Base-by-base conservation (phyloP, 805 yeast genomes). In the Teunomyces gatunensis region DNA sequence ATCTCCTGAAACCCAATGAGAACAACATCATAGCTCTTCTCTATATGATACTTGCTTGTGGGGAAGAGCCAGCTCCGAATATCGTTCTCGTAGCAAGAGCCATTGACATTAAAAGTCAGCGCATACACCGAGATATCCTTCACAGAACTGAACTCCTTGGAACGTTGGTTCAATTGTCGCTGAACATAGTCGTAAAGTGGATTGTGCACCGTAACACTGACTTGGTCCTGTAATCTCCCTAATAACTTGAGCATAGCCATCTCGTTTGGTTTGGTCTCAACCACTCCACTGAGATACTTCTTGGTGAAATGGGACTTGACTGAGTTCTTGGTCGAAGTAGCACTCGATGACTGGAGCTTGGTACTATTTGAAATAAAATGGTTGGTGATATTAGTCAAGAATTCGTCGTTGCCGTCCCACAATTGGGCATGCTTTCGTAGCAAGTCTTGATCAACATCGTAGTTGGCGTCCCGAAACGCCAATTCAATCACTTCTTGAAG, bases 1-100 rank as follows among this genome's bases (percentile, higher is more conserved):
- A 91, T 84, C 58, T 94, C 99, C 64, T 94, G 96, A 33, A 94
- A 71, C 2, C 97, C 98, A 52, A 94, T 74, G 1, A 85, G 85
- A 17, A 88, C 83, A 2, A 91, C 63, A 57, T 92, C 97, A 32
- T 87, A 80, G 27, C 65, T 51, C 23, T 60, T 58, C n/a, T 63
- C 63, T 4, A 65, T 57, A 10, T 61, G 57, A 29, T 57, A 53
- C 39, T 55, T 42, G 39, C 59, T 60, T 0, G 58, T 44, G 0
- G 84, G 83, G 49, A 72, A 79, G 3, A 80, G 37, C 75, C 82
- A 77, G 5, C 62, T 57, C 5, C 58, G 55, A 6, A 80, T 59
- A 51, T 69, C 71, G 0, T 73, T 79, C 10, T 74, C 73, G 46
- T 60, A 66, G 30, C 65, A 54, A n/a, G 68, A 64, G 0, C 81